Evolutionary conservation across 1,139 yeast species (phyloP).

Genomic region (Nematodospora anomalae): DNA sequence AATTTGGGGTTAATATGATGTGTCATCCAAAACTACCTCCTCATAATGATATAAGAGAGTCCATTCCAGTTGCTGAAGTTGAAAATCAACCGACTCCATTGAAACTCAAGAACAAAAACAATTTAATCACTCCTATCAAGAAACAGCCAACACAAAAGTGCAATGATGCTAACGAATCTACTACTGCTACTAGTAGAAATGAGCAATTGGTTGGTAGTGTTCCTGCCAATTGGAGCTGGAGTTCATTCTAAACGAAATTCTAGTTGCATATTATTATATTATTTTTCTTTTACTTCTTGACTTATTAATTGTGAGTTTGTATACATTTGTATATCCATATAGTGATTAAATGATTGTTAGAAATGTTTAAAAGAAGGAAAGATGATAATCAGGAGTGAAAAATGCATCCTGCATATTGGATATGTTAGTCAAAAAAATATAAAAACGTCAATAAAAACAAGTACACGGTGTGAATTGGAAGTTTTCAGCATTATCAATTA

Average conservation of each 20-base stretch:
- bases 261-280: background rate
- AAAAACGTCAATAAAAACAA: too few relatives aligned
- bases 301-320: background rate
- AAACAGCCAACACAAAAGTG: constrained; percentile 1
- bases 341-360: too few relatives aligned
- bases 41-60: background rate
- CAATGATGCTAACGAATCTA: constrained; percentile 3
- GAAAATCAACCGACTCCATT: constrained; percentile 1
- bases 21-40: constrained; percentile 4
- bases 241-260: constrained; percentile 47
- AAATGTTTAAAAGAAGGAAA: too few relatives aligned
- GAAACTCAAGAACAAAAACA: background rate
- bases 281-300: background rate
- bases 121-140: background rate
- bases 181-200: constrained; percentile 15
- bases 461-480: constrained; percentile 1
- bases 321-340: background rate
- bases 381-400: too few relatives aligned
- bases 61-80: background rate
- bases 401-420: constrained; percentile 2
- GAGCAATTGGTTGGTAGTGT: constrained; percentile 52
- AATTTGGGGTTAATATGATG: constrained; percentile 34
- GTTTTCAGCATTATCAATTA: constrained; percentile 3
- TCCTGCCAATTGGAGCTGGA: constrained; percentile 83
- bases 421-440: too few relatives aligned